These are phyloP conservation scores for Leccinum broughii DNA, from an alignment of 768 basidiomycete species.

Conservation along the genomic window DNA sequence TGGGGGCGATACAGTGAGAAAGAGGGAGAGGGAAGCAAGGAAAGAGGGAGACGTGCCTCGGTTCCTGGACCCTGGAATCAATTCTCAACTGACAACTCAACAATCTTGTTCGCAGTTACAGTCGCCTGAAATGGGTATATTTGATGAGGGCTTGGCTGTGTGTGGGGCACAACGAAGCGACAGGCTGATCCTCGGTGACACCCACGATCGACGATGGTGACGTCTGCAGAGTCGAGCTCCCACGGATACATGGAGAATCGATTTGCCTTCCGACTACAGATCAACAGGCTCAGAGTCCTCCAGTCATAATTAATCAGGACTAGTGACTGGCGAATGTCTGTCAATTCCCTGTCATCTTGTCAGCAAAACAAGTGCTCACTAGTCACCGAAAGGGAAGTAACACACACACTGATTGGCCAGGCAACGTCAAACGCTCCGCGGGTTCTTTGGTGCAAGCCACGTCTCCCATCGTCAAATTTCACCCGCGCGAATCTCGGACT, in stretches of 20 bases:
- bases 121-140: background rate
- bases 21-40: background rate
- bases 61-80: constrained; percentile 12
- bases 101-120: background rate
- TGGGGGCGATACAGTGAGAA: background rate
- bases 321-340: background rate
- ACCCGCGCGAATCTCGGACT: constrained; percentile 1
- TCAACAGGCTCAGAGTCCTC: background rate
- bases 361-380: background rate
- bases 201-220: constrained; percentile 11
- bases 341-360: background rate
- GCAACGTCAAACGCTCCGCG: background rate
- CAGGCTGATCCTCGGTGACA: background rate
- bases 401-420: background rate
- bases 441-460: background rate
- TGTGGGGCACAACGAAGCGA: constrained; percentile 9
- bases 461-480: background rate
- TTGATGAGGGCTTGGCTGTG: background rate
- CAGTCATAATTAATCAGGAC: background rate
- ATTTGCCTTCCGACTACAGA: background rate
- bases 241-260: background rate
- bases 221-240: background rate
- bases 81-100: background rate
- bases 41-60: background rate
- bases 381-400: background rate